Percentiles rank a stretch among this genome's conserved stretches.
Evolutionary conservation across 495 filamentous ascomycete genomes (phyloP).

Genomic region (Penicillium canariense): DNA sequence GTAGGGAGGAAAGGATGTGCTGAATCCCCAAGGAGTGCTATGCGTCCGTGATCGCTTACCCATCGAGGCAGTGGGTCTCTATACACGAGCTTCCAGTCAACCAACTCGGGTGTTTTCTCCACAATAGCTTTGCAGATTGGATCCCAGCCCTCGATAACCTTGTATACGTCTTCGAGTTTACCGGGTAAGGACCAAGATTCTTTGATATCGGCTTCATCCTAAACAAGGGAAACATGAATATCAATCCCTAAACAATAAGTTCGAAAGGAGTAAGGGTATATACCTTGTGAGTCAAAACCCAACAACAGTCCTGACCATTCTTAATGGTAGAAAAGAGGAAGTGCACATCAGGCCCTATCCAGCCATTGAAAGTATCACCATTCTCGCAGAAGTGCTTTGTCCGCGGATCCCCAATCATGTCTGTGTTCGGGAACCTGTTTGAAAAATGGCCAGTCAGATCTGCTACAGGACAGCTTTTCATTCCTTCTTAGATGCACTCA

Average conservation of each 20-base stretch:
- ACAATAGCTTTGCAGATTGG: conserved; percentile 57
- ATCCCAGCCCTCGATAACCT: conserved; percentile 59
- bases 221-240: conserved; percentile 26
- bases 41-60: conserved; percentile 55
- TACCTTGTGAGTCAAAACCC: conserved; percentile 64
- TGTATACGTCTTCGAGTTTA: conserved; percentile 62
- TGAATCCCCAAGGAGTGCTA: conserved; percentile 65
- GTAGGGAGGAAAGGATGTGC: conserved; percentile 75
- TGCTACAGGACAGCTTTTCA: too few relatives aligned
- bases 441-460: background rate
- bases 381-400: conserved; percentile 58
- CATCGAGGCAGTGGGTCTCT: conserved; percentile 67
- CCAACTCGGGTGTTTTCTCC: conserved; percentile 57
- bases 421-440: conserved; percentile 57
- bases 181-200: conserved; percentile 26
- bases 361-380: conserved; percentile 60
- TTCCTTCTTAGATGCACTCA: background rate
- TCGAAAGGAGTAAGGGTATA: background rate
- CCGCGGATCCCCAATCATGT: conserved; percentile 60
- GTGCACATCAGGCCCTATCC: conserved; percentile 27
- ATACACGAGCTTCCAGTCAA: conserved; percentile 73
- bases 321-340: conserved; percentile 21
- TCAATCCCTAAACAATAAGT: background rate
- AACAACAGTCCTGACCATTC: conserved; percentile 62
- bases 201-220: conserved; percentile 53